These are phyloP conservation scores for Gloeopeniophorella convolvens DNA, from an alignment of 768 basidiomycete genomes.

Conservation along the genomic window DNA sequence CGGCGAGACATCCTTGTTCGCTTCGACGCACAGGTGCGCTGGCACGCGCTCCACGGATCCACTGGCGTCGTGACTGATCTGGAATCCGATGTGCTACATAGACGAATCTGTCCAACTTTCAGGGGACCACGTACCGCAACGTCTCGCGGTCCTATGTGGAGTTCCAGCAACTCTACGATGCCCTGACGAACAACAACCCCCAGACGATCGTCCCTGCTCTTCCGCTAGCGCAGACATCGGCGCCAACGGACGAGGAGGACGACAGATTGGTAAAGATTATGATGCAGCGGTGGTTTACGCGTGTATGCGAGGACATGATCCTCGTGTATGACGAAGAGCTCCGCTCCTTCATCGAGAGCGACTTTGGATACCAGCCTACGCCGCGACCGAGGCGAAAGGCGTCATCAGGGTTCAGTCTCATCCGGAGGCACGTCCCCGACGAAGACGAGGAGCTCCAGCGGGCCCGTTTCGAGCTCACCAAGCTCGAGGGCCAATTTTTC, in stretches of 20 bases:
- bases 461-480: constrained; percentile 87
- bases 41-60: neutral
- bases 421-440: constrained; percentile 77
- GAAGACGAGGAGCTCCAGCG: constrained; percentile 91
- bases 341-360: constrained; percentile 91
- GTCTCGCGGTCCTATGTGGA: constrained; percentile 93
- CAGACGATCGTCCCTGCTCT: constrained; percentile 96
- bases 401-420: constrained; percentile 67
- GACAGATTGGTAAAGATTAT: constrained; percentile 92
- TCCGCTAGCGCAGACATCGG: constrained; percentile 93
- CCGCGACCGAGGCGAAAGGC: constrained; percentile 68
- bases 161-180: constrained; percentile 90
- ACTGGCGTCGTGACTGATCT: neutral
- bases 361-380: constrained; percentile 92
- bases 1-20: constrained; percentile 89
- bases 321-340: constrained; percentile 87
- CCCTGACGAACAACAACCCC: constrained; percentile 83
- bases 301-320: constrained; percentile 90
- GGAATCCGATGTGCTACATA: constrained; percentile 27
- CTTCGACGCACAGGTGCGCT: constrained; percentile 86
- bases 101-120: constrained; percentile 94
- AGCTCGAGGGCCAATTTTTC: constrained; percentile 87
- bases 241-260: constrained; percentile 96
- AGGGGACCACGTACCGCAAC: constrained; percentile 83
- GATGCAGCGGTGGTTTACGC: constrained; percentile 89